Percentiles rank a stretch among this genome's conserved stretches.
Evolutionary conservation across 2,329 filamentous ascomycete genomes (phyloP).

Genomic region (Metarhizium guizhouense): DNA sequence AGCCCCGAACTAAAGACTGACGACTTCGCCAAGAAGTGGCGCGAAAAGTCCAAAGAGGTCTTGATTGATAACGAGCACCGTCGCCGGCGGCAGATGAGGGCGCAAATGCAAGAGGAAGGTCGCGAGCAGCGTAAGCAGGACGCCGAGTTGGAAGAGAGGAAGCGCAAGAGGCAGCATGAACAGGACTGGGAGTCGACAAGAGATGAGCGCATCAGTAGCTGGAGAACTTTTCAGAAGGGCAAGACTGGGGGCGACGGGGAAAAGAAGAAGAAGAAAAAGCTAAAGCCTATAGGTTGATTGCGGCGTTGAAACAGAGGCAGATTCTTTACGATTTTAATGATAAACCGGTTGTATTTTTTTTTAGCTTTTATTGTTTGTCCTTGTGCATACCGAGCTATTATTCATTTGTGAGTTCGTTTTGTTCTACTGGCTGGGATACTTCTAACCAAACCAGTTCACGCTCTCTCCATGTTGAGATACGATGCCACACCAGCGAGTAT

Average conservation of each 20-base stretch:
- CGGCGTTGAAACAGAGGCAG: not conserved
- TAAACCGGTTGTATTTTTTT: not conserved
- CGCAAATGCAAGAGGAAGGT: constrained; percentile 93
- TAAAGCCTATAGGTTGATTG: constrained; percentile 49
- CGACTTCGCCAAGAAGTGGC: constrained; percentile 78
- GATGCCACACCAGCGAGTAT: not conserved
- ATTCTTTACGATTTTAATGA: not conserved
- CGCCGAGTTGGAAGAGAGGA: constrained; percentile 70
- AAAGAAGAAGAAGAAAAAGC: constrained; percentile 64
- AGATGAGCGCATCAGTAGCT: constrained; percentile 86
- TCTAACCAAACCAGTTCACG: constrained; percentile 18
- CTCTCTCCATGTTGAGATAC: not conserved
- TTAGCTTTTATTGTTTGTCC: not conserved
- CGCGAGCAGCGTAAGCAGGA: constrained; percentile 79
- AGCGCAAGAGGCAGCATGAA: constrained; percentile 84
- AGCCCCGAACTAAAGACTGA: constrained; percentile 77
- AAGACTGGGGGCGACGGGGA: constrained; percentile 38
- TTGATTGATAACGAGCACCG: constrained; percentile 89
- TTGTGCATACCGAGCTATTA: no score
- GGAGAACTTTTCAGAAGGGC: constrained; percentile 83
- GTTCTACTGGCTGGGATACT: not conserved
- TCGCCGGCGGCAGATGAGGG: constrained; percentile 76
- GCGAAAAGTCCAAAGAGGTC: constrained; percentile 80
- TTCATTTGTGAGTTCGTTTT: no score
- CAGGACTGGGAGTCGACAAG: constrained; percentile 91